These are phyloP conservation scores for Pistacia atlantica DNA, from an alignment of 345 rosid species.

Conservation along the genomic window DNA sequence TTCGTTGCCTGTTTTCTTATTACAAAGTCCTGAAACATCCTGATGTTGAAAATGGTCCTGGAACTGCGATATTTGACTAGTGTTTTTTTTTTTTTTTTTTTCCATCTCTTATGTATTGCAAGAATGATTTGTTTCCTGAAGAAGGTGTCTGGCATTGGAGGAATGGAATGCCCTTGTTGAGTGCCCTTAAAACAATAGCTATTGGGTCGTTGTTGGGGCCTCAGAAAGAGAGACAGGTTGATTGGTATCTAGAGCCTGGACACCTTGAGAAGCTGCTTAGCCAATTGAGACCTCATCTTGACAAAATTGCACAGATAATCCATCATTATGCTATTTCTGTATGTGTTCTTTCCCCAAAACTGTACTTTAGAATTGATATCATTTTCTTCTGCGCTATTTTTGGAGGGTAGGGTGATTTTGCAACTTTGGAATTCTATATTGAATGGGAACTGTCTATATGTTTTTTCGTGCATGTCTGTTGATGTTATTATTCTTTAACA, in stretches of 20 bases:
- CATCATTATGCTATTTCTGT: constrained; percentile 91
- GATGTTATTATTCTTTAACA: constrained; percentile 36
- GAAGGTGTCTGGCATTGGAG: constrained; percentile 95
- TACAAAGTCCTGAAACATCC: constrained; percentile 5
- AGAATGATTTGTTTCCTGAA: constrained; percentile 94
- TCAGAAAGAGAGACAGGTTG: constrained; percentile 74
- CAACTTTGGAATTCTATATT: constrained; percentile 1
- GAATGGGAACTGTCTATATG: constrained; percentile 1
- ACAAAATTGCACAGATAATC: constrained; percentile 83
- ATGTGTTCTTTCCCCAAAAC: constrained; percentile 38
- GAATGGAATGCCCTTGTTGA: constrained; percentile 85
- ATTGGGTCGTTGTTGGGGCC: constrained; percentile 84
- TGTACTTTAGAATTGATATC: constrained; percentile 16
- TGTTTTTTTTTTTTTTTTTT: constrained; percentile 8
- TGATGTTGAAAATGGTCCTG: constrained; percentile 18
- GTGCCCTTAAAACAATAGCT: constrained; percentile 86
- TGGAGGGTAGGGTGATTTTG: not conserved
- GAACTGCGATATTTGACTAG: constrained; percentile 32
- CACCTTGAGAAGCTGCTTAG: constrained; percentile 75
- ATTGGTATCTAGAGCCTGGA: constrained; percentile 82
- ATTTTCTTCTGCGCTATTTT: constrained; percentile 23
- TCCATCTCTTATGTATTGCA: constrained; percentile 38
- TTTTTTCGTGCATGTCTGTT: constrained; percentile 20
- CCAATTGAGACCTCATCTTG: constrained; percentile 81
- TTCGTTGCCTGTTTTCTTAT: constrained; percentile 2